These are phyloP conservation scores for Aspergillus indologenus DNA, from an alignment of 495 filamentous ascomycete species.

Conservation along the genomic window DNA sequence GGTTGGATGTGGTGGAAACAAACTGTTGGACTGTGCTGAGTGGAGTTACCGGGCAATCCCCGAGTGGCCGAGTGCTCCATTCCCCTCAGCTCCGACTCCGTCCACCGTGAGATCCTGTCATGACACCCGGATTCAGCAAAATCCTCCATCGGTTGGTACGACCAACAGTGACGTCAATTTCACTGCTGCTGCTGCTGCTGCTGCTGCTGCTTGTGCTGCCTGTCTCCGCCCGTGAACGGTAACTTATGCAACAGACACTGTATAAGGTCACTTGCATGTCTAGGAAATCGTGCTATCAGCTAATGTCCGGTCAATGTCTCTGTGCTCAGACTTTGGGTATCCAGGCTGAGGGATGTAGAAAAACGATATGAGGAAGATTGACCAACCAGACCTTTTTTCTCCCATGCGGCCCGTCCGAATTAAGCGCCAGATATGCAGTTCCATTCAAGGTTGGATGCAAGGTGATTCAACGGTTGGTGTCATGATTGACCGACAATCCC, in stretches of 20 bases:
- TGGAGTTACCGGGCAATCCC: not conserved
- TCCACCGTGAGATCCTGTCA: not conserved
- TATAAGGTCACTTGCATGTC: not conserved
- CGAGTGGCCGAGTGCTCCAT: not conserved
- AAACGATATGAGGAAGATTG: not conserved
- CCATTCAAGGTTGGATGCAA: no score
- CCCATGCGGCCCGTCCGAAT: not conserved
- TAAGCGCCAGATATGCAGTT: constrained; percentile 8
- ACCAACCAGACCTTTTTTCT: not conserved
- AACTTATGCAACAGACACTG: not conserved
- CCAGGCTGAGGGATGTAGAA: not conserved
- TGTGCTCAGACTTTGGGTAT: not conserved
- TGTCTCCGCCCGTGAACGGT: not conserved
- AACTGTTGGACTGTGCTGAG: constrained; percentile 12
- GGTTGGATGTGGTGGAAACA: not conserved
- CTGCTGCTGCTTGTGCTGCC: no score
- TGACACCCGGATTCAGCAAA: not conserved
- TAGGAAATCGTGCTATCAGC: no score
- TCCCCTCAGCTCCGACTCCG: not conserved
- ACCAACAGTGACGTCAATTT: constrained; percentile 4
- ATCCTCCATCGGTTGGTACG: not conserved
- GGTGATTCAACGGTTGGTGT: constrained; percentile 9
- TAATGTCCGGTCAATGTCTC: not conserved
- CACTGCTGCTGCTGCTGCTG: not conserved
- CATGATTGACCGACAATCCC: constrained; percentile 16